phyloP scores from a whole-genome alignment of 805 yeast genomes.

The Ogataea henricii region DNA sequence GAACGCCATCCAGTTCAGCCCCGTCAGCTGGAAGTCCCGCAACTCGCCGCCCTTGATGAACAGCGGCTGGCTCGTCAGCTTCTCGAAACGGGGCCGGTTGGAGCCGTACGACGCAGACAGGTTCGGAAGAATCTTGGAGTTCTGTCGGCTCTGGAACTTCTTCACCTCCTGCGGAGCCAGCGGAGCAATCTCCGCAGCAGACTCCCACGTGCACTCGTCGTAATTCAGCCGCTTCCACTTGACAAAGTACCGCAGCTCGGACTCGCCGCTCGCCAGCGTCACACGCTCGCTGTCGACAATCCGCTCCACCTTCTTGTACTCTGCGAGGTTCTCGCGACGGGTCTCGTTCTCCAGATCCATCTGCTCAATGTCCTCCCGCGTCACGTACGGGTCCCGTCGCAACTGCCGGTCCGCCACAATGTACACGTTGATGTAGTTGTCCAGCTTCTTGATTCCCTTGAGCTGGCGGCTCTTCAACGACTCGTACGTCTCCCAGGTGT shows the following conservation, averaged over 20 bases:
- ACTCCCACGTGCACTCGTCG: constrained; percentile 97
- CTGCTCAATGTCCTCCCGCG: constrained; percentile 89
- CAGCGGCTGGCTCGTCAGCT: constrained; percentile 80
- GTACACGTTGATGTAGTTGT: constrained; percentile 82
- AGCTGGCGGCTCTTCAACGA: constrained; percentile 44
- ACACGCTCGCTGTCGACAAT: constrained; percentile 83
- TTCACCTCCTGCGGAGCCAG: constrained; percentile 83
- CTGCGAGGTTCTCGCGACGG: constrained; percentile 77
- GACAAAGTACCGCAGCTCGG: constrained; percentile 76
- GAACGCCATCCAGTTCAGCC: constrained; percentile 99
- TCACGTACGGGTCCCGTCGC: constrained; percentile 76
- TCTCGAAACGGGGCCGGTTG: constrained; percentile 85
- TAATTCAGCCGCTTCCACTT: constrained; percentile 94
- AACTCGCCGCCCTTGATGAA: constrained; percentile 89
- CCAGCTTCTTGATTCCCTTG: constrained; percentile 83
- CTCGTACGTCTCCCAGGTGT: constrained; percentile 84
- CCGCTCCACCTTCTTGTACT: constrained; percentile 84
- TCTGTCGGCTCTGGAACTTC: constrained; percentile 75
- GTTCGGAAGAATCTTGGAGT: constrained; percentile 82
- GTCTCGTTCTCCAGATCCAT: constrained; percentile 91
- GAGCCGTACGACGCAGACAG: constrained; percentile 75
- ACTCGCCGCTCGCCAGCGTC: constrained; percentile 58
- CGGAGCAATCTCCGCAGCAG: constrained; percentile 82
- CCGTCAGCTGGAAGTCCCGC: constrained; percentile 96
- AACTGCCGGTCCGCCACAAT: constrained; percentile 74